Evolutionary conservation across 2,329 filamentous ascomycete species (phyloP).

Genomic region (Raffaelea ambrosiae): DNA sequence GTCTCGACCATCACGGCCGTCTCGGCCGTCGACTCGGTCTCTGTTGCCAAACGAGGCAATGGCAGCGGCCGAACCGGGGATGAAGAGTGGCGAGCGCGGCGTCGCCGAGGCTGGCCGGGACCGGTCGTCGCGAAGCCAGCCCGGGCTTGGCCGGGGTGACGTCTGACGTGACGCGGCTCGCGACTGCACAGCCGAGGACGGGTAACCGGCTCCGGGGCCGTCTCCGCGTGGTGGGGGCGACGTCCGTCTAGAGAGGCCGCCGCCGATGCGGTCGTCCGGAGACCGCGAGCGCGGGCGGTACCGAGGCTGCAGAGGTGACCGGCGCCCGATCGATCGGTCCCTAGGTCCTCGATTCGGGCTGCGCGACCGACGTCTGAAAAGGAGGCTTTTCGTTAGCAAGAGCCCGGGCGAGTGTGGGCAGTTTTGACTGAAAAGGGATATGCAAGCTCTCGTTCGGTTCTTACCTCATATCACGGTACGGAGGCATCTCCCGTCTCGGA

Average conservation of each 20-base stretch:
- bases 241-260: conserved; percentile 30
- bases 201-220: conserved; percentile 20
- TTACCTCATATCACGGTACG: conserved; percentile 26
- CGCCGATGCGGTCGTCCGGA: conserved; percentile 2
- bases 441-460: not conserved
- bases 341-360: conserved; percentile 40
- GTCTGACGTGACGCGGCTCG: conserved; percentile 41
- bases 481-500: conserved; percentile 12
- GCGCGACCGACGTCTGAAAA: conserved; percentile 46
- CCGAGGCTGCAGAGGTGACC: conserved; percentile 27
- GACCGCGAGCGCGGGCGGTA: conserved; percentile 42
- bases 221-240: conserved; percentile 31
- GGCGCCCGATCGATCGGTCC: conserved; percentile 23
- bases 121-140: conserved; percentile 33
- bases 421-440: no score
- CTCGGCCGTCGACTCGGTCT: not conserved
- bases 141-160: conserved; percentile 41
- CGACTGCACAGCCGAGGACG: conserved; percentile 39
- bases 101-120: conserved; percentile 38
- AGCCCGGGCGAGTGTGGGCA: no score
- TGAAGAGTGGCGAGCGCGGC: conserved; percentile 21
- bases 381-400: not conserved
- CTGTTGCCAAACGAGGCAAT: not conserved
- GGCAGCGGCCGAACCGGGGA: not conserved
- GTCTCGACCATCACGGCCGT: not conserved